Base-by-base conservation (phyloP, 2,329 filamentous ascomycete genomes). In the Sporothrix euskadiensis region DNA sequence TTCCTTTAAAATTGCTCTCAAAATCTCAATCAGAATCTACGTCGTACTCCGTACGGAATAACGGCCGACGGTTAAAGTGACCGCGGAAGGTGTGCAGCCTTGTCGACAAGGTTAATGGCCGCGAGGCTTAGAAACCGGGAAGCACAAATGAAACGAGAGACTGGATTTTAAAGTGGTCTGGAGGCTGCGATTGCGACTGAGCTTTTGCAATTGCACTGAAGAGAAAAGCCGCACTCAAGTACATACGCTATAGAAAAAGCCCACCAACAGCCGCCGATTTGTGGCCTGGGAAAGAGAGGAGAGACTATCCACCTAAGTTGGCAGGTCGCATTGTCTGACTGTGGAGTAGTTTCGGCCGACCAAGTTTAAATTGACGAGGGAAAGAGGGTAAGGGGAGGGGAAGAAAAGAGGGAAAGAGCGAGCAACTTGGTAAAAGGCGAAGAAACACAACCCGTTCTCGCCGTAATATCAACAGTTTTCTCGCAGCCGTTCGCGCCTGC, bases 101-200 rank as follows among this genome's bases (percentile, higher is more conserved):
- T 72, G 71, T 47, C 12, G 30, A 4, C 10, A 26, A 71, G 39
- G 41, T 26, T 57, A 32, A 71, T 52, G 57, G 16, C 19, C 9
- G 19, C 56, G 22, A 54, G 16, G 70, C 70, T 49, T 44, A 56
- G 26, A 71, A 54, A 71, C 70, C 12, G 59, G 70, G 44, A 54
- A 41, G 9, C 44, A n/a, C 71, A 66, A 32, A 72, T 56, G 71
- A 66, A 63, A 61, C 56, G 7, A 19, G 26, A 26, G 26, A 32
- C 32, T 22, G 32, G 66, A 35, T 22, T 26, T 16, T 35, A 54
- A 54, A 54, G 52, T 54, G 19, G 8, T 44, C 41, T 65, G 35
- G n/a, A 65, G 30, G 30, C 14, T 49, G 44, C 44, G 14, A 12
- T 14, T 14, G 8, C 41, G 41, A 10, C 9, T 44, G 9, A 14